These are phyloP conservation scores for Colletotrichum phormii DNA, from an alignment of 2,329 filamentous ascomycete species.

Conservation along the genomic window DNA sequence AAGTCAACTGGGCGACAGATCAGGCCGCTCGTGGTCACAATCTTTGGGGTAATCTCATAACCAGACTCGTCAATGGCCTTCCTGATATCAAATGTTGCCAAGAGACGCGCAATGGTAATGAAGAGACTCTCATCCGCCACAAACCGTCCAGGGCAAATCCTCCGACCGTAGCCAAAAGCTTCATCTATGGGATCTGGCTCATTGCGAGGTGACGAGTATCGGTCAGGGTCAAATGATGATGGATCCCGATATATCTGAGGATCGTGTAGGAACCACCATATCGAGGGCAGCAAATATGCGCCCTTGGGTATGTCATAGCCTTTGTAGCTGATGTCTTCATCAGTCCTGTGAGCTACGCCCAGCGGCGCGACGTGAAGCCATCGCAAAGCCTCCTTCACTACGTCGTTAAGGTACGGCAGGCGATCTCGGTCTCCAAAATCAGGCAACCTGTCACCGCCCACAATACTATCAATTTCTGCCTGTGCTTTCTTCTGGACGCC, in stretches of 20 bases:
- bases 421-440: constrained; percentile 58
- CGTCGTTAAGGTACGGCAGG: constrained; percentile 64
- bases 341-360: constrained; percentile 49
- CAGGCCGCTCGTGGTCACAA: not conserved
- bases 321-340: constrained; percentile 33
- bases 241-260: constrained; percentile 69
- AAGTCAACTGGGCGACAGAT: constrained; percentile 13
- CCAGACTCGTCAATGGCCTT: constrained; percentile 49
- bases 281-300: constrained; percentile 39
- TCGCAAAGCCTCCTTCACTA: constrained; percentile 66
- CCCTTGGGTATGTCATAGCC: constrained; percentile 30
- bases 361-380: constrained; percentile 66
- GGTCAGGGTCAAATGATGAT: constrained; percentile 46
- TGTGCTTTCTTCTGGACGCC: constrained; percentile 59
- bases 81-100: constrained; percentile 59
- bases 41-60: constrained; percentile 40
- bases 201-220: constrained; percentile 41
- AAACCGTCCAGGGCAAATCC: constrained; percentile 37
- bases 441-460: constrained; percentile 60
- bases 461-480: constrained; percentile 62
- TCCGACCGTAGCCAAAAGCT: constrained; percentile 38
- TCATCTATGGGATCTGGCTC: constrained; percentile 34
- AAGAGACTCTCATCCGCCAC: constrained; percentile 36
- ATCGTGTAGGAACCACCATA: constrained; percentile 66
- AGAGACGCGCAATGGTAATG: constrained; percentile 49